Evolutionary conservation across 768 basidiomycete genomes (phyloP).

Genomic region (Boletus rubroflammeus): DNA sequence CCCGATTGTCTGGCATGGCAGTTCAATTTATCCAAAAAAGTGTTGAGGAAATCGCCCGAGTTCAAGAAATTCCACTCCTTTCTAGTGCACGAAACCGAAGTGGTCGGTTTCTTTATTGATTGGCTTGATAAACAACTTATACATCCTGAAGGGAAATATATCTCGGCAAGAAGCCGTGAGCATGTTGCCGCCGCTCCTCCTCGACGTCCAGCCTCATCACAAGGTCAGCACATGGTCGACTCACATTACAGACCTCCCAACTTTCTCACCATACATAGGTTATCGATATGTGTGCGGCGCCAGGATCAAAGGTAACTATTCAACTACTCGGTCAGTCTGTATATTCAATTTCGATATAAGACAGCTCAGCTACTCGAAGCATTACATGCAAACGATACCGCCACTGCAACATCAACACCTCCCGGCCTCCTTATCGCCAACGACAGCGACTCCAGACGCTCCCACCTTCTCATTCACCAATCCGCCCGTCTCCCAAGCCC

Average conservation of each 20-base stretch:
- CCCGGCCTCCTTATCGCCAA: conserved; percentile 91
- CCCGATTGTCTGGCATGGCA: conserved; percentile 96
- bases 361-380: conserved; percentile 97
- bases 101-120: conserved; percentile 50
- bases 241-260: not conserved
- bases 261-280: conserved; percentile 42
- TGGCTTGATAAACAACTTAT: not conserved
- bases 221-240: conserved; percentile 40
- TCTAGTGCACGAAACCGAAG: conserved; percentile 96
- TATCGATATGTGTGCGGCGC: conserved; percentile 98
- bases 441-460: conserved; percentile 90
- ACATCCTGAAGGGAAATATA: conserved; percentile 74
- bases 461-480: conserved; percentile 96
- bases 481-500: conserved; percentile 91
- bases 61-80: conserved; percentile 96
- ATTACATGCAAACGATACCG: conserved; percentile 74
- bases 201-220: conserved; percentile 94
- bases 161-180: conserved; percentile 97
- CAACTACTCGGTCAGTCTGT: not conserved
- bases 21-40: conserved; percentile 85
- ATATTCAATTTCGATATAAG: conserved; percentile 34
- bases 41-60: conserved; percentile 80
- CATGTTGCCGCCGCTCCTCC: conserved; percentile 96
- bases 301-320: conserved; percentile 80
- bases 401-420: conserved; percentile 63